Evolutionary conservation across 2,329 filamentous ascomycete genomes (phyloP).

Genomic region (Byssoonygena ceratinophila): DNA sequence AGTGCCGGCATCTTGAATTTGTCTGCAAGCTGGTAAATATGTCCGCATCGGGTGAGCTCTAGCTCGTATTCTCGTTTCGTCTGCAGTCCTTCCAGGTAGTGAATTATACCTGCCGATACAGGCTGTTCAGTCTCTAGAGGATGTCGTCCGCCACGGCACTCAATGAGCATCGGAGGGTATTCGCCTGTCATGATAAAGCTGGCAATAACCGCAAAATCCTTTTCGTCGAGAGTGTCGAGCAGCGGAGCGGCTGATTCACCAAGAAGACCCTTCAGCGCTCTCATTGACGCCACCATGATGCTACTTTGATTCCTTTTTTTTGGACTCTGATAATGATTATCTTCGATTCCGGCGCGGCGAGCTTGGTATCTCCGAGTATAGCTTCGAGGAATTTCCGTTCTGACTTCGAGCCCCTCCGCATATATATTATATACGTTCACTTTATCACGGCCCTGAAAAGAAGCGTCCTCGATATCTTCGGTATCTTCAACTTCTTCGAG

Average conservation of each 20-base stretch:
- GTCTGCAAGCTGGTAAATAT: conserved; percentile 8
- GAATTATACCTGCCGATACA: background rate
- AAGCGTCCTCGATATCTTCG: background rate
- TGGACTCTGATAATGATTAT: background rate
- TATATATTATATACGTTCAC: background rate
- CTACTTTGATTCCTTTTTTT: background rate
- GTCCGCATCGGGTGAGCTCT: conserved; percentile 6
- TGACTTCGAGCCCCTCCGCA: background rate
- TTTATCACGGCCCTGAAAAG: background rate
- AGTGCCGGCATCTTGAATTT: conserved; percentile 5
- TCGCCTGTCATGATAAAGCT: conserved; percentile 8
- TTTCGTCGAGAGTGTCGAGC: background rate
- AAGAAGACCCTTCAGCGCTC: background rate
- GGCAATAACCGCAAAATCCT: background rate
- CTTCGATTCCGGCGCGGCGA: background rate
- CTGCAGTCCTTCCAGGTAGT: conserved; percentile 11
- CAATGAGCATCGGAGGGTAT: conserved; percentile 5
- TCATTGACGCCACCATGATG: background rate
- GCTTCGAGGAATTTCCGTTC: background rate
- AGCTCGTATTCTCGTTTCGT: conserved; percentile 3
- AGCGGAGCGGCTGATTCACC: background rate
- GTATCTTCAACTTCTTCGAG: background rate
- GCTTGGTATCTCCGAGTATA: background rate
- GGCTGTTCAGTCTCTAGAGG: background rate
- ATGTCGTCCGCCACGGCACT: background rate